Evolutionary conservation across 1,139 yeast species (phyloP), one percentile per base, ranked within the genome.

Genomic region (Taphrina sp.): DNA sequence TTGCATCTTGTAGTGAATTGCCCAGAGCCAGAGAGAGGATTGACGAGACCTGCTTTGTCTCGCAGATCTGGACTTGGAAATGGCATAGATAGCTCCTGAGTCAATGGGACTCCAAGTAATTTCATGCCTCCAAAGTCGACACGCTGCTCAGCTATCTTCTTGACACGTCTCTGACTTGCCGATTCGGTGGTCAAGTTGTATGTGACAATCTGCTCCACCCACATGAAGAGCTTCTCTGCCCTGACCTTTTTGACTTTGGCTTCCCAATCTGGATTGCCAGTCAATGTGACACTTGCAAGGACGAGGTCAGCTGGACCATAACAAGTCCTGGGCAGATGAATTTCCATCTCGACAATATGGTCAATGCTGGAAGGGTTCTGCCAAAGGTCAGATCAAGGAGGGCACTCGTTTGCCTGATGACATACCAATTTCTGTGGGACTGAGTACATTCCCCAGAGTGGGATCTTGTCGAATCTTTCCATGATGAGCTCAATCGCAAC

Each of bases 261-360:
- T 22, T 35, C 24, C 58, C 59, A 54, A 31, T 53, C 45, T 19
- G 54, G 57, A 44, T 53, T 53, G 0, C 49, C 52, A 19, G 22
- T 28, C n/a, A 57, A 43, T n/a, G 53, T 45, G 33, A 54, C 43
- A 19, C 41, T 49, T 10, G 43, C 41, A 8, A 49, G 26, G 36
- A 57, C 43, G n/a, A 28, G 29, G 41, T 57, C 59, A 23, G 34
- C 41, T 3, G 59, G 59, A 1, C 58, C 59, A 4, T 44, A 39
- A 24, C 55, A 53, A n/a, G 39, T 46, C 34, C 53, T 29, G 5
- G 57, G 59, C 33, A 57, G 36, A 14, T 28, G 20, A 4, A 46
- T 41, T 14, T 57, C 59, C 51, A 57, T 54, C 12, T 39, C 43
- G 23, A 57, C 55, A n/a, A 49, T 31, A 35, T 49, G 51, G 34